Base-by-base conservation (phyloP, 371 early-diverging fungal species). In the Coemansia sp. region DNA sequence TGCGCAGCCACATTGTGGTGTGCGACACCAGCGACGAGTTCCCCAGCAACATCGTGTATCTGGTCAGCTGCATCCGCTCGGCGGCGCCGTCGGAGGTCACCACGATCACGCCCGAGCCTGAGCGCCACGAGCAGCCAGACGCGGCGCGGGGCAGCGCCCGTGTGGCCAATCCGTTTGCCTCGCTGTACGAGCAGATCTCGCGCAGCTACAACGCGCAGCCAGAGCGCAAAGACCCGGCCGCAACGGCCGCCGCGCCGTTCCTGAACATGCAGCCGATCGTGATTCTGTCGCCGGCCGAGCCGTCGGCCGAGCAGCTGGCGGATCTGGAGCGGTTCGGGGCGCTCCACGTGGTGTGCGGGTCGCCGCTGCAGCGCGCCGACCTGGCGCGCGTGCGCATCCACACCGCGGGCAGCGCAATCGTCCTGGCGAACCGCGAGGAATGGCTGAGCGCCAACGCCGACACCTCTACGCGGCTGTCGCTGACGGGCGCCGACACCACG, bases 311-410 rank as follows among this genome's bases (percentile, higher is more conserved):
- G 31, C 67, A 78, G 37, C 64, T 65, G 55, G 69, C 62, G 4
- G 70, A 80, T 40, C 66, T 87, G 58, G 63, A 67, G 60, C 69
- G 68, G 31, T 85, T 84, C 58, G 77, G 78, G 55, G 68, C 80
- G 39, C 75, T 90, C 1, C 79, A 82, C 54, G 65, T 85, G 24
- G 77, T 90, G 31, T 10, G 62, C 29, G 90, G 90, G 12, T 81
- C 82, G 18, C 82, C 89, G 16, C 71, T 89, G 61, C 49, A 66
- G 16, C 70, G 88, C 24, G 65, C 77, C 12, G 86, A 88, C 51
- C 66, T 90, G 64, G 77, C 80, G 47, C 66, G 82, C 31, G 86
- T 83, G 14, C 74, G 81, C 34, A 81, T 88, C n/a, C 79, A 75
- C 14, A 56, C 72, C 47, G 86, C 85, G 3, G 48, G 64, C 46